Base-by-base conservation (phyloP, 106 monocot species). In the Iris macrosiphon region DNA sequence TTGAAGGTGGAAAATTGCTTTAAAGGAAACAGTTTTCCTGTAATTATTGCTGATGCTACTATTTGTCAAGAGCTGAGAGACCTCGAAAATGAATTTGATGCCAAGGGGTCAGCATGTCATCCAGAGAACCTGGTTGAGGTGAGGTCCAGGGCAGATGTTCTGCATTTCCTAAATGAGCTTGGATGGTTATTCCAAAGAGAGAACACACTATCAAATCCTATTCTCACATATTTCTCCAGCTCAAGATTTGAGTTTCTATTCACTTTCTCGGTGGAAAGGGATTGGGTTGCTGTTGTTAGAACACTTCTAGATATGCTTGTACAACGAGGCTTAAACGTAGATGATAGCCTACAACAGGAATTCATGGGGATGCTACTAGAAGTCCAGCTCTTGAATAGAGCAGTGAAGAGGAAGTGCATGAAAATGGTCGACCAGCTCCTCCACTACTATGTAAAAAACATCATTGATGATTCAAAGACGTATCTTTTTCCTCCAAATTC, bases 1-100 rank as follows among this genome's bases (percentile, higher is more conserved):
- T n/a, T n/a, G n/a, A n/a, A 96, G 96, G 96, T 96, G 23, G 96
- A 96, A 29, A 96, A 90, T 73, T 85, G 86, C 43, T 90, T 96
- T 59, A 90, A 83, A 72, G 96, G 96, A 33, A 86, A 96, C 46
- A 72, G 82, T 40, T 96, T 90, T 75, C 96, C 96, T 24, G 32
- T 90, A 60, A 80, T 96, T 43, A 65, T 96, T 35, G 89, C 96
- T 7, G 66, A 80, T 68, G 66, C 79, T 41, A 53, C 52, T 16
- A 78, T 89, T 31, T 96, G 96, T 66, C 57, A 70, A 66, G 96
- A 96, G 61, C 72, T 96, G 29, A 76, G 86, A 56, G 45, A 19
- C 25, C 86, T 96, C 55, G 96, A 96, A 54, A 33, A 64, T 43
- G 86, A 83, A 33, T 53, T 96, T 59, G 79, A 80, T 9, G n/a